phyloP scores from a whole-genome alignment of 495 filamentous ascomycete genomes.

The Podospora australis region DNA sequence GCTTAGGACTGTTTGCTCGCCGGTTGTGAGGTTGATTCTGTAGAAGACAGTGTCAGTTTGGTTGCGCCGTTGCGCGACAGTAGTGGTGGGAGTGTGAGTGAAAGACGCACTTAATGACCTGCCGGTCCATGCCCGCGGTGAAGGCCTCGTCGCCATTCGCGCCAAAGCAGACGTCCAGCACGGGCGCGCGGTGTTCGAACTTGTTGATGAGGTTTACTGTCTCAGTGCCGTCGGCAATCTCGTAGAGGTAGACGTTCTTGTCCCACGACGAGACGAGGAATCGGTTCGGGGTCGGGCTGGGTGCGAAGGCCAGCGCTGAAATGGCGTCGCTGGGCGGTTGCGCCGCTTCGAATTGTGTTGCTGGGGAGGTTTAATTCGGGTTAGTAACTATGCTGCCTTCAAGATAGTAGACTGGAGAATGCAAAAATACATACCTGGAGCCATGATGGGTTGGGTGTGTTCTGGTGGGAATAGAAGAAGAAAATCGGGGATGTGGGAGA shows the following conservation, averaged over 20 bases:
- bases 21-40: constrained; percentile 67
- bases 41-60: background rate
- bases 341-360: constrained; percentile 62
- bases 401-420: background rate
- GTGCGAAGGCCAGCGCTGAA: constrained; percentile 78
- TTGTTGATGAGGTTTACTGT: constrained; percentile 58
- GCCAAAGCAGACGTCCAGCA: constrained; percentile 89
- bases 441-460: constrained; percentile 19
- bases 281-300: constrained; percentile 54
- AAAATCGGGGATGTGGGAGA: background rate
- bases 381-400: constrained; percentile 5
- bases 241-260: constrained; percentile 84
- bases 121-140: constrained; percentile 76
- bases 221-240: constrained; percentile 50
- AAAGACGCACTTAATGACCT: constrained; percentile 59
- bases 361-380: constrained; percentile 23
- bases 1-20: constrained; percentile 67
- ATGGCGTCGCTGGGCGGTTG: constrained; percentile 83
- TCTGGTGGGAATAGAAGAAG: background rate
- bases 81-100: background rate
- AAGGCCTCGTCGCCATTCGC: constrained; percentile 73
- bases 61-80: too few species aligned
- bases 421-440: constrained; percentile 26
- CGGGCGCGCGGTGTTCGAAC: constrained; percentile 77
- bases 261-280: constrained; percentile 95